phyloP scores from a whole-genome alignment of 257 asterid genomes.

The Ehretia macrophylla region DNA sequence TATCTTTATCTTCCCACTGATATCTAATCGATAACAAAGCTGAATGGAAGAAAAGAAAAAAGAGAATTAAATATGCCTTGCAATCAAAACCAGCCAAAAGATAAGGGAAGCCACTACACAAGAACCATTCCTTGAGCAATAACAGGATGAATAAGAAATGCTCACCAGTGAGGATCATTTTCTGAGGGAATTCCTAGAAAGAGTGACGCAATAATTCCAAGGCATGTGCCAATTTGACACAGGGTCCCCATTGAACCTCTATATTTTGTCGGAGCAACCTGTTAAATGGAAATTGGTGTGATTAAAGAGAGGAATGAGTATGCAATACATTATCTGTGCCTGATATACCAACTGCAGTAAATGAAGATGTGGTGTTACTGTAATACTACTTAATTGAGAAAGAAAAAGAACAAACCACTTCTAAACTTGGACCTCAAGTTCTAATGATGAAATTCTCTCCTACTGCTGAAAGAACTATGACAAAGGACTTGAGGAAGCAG shows the following conservation, averaged over 20 bases:
- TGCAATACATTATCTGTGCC: background rate
- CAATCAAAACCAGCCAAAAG: background rate
- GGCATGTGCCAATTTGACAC: conserved; percentile 88
- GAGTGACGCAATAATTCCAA: conserved; percentile 69
- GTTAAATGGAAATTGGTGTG: conserved; percentile 12
- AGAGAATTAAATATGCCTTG: too few relatives aligned
- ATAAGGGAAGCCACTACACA: background rate
- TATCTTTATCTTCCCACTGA: too few relatives aligned
- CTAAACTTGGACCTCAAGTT: too few relatives aligned
- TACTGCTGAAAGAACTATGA: too few relatives aligned
- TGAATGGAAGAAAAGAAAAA: too few relatives aligned
- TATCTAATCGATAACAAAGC: too few relatives aligned
- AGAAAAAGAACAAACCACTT: too few relatives aligned
- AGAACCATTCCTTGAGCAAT: background rate
- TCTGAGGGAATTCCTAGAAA: conserved; percentile 62
- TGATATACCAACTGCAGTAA: too few relatives aligned
- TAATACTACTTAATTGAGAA: too few relatives aligned
- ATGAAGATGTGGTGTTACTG: too few relatives aligned
- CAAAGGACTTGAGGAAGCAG: too few relatives aligned
- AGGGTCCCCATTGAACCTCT: conserved; percentile 77
- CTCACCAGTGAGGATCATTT: conserved; percentile 86
- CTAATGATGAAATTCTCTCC: too few relatives aligned
- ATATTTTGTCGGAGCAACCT: conserved; percentile 82
- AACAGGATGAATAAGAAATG: background rate
- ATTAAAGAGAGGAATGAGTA: background rate